phyloP scores from a whole-genome alignment of 1,139 yeast genomes.

The Arxiozyma slooffiae region DNA sequence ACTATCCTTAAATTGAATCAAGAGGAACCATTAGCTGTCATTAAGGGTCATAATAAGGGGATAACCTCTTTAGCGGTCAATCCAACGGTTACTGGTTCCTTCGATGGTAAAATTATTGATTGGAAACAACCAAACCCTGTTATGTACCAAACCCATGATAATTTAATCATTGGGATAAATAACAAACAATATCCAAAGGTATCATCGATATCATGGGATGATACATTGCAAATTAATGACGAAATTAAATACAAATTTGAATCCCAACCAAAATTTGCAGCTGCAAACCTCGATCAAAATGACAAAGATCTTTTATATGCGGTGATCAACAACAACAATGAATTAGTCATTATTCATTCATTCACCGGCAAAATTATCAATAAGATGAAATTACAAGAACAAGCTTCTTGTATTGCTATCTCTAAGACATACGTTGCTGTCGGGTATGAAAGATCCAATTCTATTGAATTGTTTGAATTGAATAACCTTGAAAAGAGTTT shows the following conservation, averaged over 20 bases:
- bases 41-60: slow-evolving; percentile 75
- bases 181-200: slow-evolving; percentile 27
- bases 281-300: slow-evolving; percentile 28
- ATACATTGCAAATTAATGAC: slow-evolving; percentile 43
- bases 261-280: slow-evolving; percentile 57
- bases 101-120: slow-evolving; percentile 63
- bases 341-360: slow-evolving; percentile 20
- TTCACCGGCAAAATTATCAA: slow-evolving; percentile 23
- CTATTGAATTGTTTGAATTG: slow-evolving; percentile 31
- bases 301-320: slow-evolving; percentile 27
- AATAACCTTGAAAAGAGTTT: slow-evolving; percentile 29
- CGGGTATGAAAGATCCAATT: slow-evolving; percentile 36
- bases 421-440: slow-evolving; percentile 41
- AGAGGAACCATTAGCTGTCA: slow-evolving; percentile 35
- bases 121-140: slow-evolving; percentile 44
- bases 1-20: slow-evolving; percentile 32
- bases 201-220: slow-evolving; percentile 81
- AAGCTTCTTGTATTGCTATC: slow-evolving; percentile 38
- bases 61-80: slow-evolving; percentile 49
- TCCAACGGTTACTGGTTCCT: slow-evolving; percentile 54
- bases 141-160: slow-evolving; percentile 41
- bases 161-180: slow-evolving; percentile 43
- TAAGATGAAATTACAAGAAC: slow-evolving; percentile 29
- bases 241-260: slow-evolving; percentile 32
- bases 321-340: slow-evolving; percentile 32